phyloP scores from a whole-genome alignment of 306 rosid species.

The Rosa multiflora region DNA sequence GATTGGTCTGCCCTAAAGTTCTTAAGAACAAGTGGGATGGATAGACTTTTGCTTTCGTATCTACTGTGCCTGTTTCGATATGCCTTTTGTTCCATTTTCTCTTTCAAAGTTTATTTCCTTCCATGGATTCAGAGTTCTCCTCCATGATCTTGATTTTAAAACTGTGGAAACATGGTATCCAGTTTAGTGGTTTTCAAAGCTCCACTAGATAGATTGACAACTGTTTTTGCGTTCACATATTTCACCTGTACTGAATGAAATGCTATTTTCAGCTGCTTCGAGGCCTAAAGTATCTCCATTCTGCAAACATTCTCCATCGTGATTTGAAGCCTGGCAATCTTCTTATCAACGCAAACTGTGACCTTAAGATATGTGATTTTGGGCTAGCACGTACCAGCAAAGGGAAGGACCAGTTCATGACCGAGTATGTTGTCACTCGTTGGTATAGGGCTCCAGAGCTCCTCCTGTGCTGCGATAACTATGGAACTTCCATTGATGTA shows the following conservation, averaged over 20 bases:
- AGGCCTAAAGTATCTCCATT: conserved; percentile 89
- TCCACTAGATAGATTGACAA: neutral
- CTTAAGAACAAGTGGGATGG: neutral
- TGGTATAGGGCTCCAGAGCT: conserved; percentile 98
- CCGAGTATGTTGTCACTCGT: conserved; percentile 94
- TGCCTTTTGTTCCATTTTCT: neutral
- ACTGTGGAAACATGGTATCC: neutral
- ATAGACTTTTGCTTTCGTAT: neutral
- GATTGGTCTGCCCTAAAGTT: conserved; percentile 3
- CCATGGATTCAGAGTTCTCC: neutral
- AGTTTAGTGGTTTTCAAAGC: neutral
- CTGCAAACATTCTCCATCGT: conserved; percentile 94
- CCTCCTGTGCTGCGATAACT: conserved; percentile 90
- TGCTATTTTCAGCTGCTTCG: conserved; percentile 71
- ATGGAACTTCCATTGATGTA: conserved; percentile 84
- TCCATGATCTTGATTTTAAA: neutral
- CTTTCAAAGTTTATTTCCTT: neutral
- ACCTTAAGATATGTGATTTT: conserved; percentile 91
- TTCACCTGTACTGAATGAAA: conserved; percentile 31
- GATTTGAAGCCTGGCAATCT: conserved; percentile 97
- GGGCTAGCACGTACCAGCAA: conserved; percentile 86
- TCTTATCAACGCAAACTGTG: conserved; percentile 88
- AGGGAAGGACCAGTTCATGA: conserved; percentile 86
- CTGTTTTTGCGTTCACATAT: conserved; percentile 20
- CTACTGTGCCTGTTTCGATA: neutral